A percentile compares a stretch with the other conserved stretches of the same genome.
phyloP scores from a whole-genome alignment of 2,329 filamentous ascomycete genomes.

The Penicillium sp. region DNA sequence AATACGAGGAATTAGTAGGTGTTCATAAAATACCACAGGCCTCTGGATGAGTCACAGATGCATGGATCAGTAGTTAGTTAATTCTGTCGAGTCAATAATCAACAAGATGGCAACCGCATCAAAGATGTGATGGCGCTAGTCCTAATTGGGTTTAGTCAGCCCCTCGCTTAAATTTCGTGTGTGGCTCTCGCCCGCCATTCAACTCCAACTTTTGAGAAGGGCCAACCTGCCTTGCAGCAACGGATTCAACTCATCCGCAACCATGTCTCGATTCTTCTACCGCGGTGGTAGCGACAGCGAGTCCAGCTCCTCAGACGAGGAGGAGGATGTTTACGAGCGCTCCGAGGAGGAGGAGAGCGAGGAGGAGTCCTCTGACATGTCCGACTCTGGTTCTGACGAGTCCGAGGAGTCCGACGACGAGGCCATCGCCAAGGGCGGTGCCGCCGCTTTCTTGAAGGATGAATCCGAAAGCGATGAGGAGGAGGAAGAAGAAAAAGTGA shows the following conservation, averaged over 20 bases:
- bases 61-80: not conserved
- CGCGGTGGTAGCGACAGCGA: constrained; percentile 94
- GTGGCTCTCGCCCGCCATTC: constrained; percentile 36
- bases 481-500: constrained; percentile 82
- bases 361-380: constrained; percentile 56
- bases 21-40: not conserved
- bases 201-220: constrained; percentile 29
- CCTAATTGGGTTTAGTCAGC: constrained; percentile 40
- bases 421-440: constrained; percentile 69
- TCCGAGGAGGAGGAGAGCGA: constrained; percentile 65
- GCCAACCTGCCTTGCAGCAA: constrained; percentile 26
- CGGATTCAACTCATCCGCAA: constrained; percentile 43
- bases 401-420: constrained; percentile 50
- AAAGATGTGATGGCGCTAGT: constrained; percentile 16
- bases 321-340: constrained; percentile 80
- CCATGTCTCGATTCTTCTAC: constrained; percentile 96
- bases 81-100: not conserved
- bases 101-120: not conserved
- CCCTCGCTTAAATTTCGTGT: constrained; percentile 51
- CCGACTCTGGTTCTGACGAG: constrained; percentile 57
- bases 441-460: constrained; percentile 80
- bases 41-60: not conserved
- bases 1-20: not conserved
- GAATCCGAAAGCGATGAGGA: constrained; percentile 75
- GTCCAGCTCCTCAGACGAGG: constrained; percentile 89